Base-by-base conservation (phyloP, 257 asterid species). In the Leonotis leonurus region DNA sequence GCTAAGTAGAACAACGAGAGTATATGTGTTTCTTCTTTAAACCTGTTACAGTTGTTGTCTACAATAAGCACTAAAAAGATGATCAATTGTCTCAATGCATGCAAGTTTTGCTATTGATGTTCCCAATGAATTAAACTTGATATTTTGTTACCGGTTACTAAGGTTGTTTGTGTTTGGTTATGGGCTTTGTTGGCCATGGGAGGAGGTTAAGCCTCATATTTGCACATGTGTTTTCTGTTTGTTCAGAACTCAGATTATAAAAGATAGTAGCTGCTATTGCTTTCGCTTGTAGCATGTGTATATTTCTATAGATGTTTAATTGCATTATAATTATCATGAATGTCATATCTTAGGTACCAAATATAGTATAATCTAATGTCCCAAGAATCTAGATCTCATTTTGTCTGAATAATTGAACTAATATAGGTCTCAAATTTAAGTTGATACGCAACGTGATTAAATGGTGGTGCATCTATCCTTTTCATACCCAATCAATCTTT, bases 1-100 rank as follows among this genome's bases (percentile, higher is more conserved):
- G 54, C 89, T 0, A 75, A 83, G 78, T n/a, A n/a, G n/a, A n/a
- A n/a, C 74, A 82, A n/a, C 88, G 75, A 62, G 33, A 49, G 6
- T 30, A n/a, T n/a, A n/a, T n/a, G n/a, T n/a, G n/a, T n/a, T n/a
- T n/a, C 44, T 35, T 11, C n/a, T n/a, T n/a, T n/a, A n/a, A n/a
- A n/a, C n/a, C n/a, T n/a, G 13, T 6, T 27, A 27, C 33, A 6
- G 3, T 2, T 6, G 3, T 27, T 61, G 29, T 62, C 55, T 52
- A 8, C 60, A 39, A 66, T 6, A 61, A 70, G 62, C 64, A 41
- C 67, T 61, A 32, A 55, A 8, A 20, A 11, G 54, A 45, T 57
- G 56, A 37, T 30, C 33, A 37, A 51, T 12, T 41, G 56, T 43
- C 4, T 44, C n/a, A n/a, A n/a, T n/a, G n/a, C n/a, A n/a, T 20